A percentile compares a stretch with the other conserved stretches of the same genome.
These are phyloP conservation scores for Pistacia atlantica DNA, from an alignment of 345 rosid genomes.

Conservation along the genomic window DNA sequence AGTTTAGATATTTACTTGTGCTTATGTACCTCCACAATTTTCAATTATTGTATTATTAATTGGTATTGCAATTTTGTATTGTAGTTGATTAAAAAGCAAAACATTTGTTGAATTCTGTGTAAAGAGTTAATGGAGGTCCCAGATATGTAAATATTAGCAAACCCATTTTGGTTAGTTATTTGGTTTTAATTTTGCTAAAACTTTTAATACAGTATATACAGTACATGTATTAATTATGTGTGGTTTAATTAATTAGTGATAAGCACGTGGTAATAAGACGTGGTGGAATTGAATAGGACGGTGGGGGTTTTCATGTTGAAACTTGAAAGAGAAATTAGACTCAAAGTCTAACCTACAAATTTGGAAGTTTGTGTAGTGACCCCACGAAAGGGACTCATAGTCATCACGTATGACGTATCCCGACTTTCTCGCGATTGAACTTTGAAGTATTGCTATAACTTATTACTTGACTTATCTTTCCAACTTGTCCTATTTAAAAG, in stretches of 20 bases:
- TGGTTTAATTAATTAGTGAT: not conserved
- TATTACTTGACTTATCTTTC: not conserved
- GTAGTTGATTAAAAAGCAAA: too few species aligned
- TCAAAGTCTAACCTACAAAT: not conserved
- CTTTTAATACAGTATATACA: too few species aligned
- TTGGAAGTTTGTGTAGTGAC: not conserved
- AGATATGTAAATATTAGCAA: too few species aligned
- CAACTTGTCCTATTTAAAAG: not conserved
- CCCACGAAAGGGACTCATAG: not conserved
- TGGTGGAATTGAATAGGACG: constrained; percentile 24
- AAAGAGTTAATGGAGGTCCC: too few species aligned
- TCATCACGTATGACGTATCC: too few species aligned
- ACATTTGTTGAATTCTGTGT: too few species aligned
- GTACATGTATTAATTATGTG: too few species aligned
- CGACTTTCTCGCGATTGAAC: too few species aligned
- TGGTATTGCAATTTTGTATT: not conserved
- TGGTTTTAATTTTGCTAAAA: too few species aligned
- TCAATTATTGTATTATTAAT: not conserved
- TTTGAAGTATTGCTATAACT: too few species aligned
- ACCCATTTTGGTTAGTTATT: too few species aligned
- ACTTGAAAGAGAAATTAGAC: not conserved
- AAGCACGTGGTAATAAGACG: constrained; percentile 23
- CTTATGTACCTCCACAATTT: constrained; percentile 8
- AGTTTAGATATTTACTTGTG: constrained; percentile 7
- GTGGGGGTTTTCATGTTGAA: constrained; percentile 15